Evolutionary conservation across 495 filamentous ascomycete genomes (phyloP).

Genomic region (Neurospora sp.): DNA sequence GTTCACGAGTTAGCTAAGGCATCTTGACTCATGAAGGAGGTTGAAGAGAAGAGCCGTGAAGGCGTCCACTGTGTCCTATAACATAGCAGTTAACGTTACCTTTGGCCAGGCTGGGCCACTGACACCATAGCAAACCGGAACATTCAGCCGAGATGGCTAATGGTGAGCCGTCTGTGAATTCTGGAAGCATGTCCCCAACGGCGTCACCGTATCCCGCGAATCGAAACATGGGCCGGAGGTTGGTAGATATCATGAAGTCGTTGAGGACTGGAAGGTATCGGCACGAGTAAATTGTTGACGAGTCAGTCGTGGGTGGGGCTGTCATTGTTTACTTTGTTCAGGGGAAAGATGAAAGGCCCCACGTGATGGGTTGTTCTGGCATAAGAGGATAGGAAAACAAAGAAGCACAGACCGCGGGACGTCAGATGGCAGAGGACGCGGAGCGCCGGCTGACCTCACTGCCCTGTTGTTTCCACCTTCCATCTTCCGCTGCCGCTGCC

Average conservation of each 20-base stretch:
- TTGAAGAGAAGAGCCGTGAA: background rate
- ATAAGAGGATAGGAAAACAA: background rate
- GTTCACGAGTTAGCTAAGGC: too few relatives aligned
- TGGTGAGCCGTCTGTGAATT: conserved; percentile 1
- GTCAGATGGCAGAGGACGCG: background rate
- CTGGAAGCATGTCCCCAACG: background rate
- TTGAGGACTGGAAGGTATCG: too few relatives aligned
- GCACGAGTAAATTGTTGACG: too few relatives aligned
- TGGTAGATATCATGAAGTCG: background rate
- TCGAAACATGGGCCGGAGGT: background rate
- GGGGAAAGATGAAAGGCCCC: background rate
- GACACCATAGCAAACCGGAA: background rate
- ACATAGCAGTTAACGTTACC: conserved; percentile 9
- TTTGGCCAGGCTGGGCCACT: background rate
- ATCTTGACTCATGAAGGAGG: background rate
- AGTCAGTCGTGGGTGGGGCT: background rate
- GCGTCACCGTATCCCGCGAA: background rate
- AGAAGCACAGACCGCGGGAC: background rate
- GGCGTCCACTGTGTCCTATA: background rate
- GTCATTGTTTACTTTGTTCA: background rate
- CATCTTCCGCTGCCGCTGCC: background rate
- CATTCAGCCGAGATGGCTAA: conserved; percentile 27
- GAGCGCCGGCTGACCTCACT: background rate
- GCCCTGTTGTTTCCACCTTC: background rate
- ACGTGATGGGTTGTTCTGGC: background rate